phyloP scores from a whole-genome alignment of 768 basidiomycete species.

The Dendrothele bispora region DNA sequence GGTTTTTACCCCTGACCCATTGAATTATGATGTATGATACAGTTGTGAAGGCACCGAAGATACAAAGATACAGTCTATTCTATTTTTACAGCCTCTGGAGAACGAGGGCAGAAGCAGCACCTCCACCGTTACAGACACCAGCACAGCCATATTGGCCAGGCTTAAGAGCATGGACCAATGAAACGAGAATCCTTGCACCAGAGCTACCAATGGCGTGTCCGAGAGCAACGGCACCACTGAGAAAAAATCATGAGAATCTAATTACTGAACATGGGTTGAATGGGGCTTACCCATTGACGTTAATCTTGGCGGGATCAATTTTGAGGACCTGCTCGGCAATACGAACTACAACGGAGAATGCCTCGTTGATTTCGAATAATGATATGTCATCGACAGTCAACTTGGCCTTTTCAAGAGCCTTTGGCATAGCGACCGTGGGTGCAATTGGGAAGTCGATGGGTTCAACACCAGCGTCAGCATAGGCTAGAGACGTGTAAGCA shows the following conservation, averaged over 20 bases:
- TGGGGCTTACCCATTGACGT: constrained; percentile 73
- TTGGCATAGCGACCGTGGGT: constrained; percentile 87
- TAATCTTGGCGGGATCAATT: constrained; percentile 87
- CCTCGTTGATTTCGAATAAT: constrained; percentile 96
- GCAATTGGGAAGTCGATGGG: constrained; percentile 98
- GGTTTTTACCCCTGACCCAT: too few relatives aligned
- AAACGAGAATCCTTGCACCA: constrained; percentile 91
- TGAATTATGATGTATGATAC: too few relatives aligned
- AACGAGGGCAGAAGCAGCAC: constrained; percentile 88
- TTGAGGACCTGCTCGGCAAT: constrained; percentile 87
- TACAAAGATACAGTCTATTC: too few relatives aligned
- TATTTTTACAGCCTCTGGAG: constrained; percentile 75
- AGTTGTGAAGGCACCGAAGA: too few relatives aligned
- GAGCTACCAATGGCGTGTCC: constrained; percentile 97
- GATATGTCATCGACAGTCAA: constrained; percentile 82
- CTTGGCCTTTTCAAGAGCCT: constrained; percentile 85
- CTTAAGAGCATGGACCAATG: constrained; percentile 89
- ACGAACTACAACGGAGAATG: constrained; percentile 92
- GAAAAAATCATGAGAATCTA: constrained; percentile 19
- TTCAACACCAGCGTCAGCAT: constrained; percentile 94
- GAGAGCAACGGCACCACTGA: constrained; percentile 92
- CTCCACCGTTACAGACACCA: constrained; percentile 96
- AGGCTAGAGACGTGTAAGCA: constrained; percentile 52
- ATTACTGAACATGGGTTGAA: constrained; percentile 6
- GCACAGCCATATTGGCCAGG: constrained; percentile 93